phyloP scores from a whole-genome alignment of 306 rosid species.

The Senna siamea region DNA sequence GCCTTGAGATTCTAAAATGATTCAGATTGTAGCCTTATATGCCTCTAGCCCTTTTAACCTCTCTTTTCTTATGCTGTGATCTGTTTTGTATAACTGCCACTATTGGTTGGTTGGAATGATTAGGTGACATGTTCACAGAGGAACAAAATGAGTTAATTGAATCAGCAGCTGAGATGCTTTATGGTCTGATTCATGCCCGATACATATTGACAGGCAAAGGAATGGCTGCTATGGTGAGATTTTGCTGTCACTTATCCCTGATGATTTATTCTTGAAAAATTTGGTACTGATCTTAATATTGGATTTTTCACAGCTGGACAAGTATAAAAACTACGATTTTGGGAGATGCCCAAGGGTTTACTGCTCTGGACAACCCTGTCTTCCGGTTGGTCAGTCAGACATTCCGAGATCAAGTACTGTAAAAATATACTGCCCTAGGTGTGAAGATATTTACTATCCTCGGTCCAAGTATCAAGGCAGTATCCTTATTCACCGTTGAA shows the following conservation, averaged over 20 bases:
- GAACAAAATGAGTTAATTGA: slow-evolving; percentile 96
- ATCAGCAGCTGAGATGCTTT: slow-evolving; percentile 98
- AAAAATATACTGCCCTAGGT: slow-evolving; percentile 94
- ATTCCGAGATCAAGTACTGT: slow-evolving; percentile 96
- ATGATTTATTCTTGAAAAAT: neutral
- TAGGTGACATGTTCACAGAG: slow-evolving; percentile 96
- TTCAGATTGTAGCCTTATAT: slow-evolving; percentile 9
- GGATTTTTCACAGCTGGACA: slow-evolving; percentile 69
- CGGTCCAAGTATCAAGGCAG: slow-evolving; percentile 99
- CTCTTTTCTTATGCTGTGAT: slow-evolving; percentile 7
- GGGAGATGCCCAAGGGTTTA: slow-evolving; percentile 99
- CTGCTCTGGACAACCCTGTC: slow-evolving; percentile 98
- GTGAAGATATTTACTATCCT: slow-evolving; percentile 97
- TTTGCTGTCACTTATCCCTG: neutral
- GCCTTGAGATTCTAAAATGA: neutral
- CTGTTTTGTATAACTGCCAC: neutral
- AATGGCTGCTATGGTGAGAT: slow-evolving; percentile 87
- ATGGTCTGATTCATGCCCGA: slow-evolving; percentile 95
- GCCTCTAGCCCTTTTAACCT: neutral
- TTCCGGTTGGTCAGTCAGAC: slow-evolving; percentile 98
- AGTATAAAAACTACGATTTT: slow-evolving; percentile 91
- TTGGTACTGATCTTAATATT: slow-evolving; percentile 20
- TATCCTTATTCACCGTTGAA: slow-evolving; percentile 66
- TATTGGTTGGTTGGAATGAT: slow-evolving; percentile 36
- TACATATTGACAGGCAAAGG: slow-evolving; percentile 94